Evolutionary conservation across 495 filamentous ascomycete genomes (phyloP), one percentile per base, ranked within the genome.

Genomic region (Podospora appendiculata): DNA sequence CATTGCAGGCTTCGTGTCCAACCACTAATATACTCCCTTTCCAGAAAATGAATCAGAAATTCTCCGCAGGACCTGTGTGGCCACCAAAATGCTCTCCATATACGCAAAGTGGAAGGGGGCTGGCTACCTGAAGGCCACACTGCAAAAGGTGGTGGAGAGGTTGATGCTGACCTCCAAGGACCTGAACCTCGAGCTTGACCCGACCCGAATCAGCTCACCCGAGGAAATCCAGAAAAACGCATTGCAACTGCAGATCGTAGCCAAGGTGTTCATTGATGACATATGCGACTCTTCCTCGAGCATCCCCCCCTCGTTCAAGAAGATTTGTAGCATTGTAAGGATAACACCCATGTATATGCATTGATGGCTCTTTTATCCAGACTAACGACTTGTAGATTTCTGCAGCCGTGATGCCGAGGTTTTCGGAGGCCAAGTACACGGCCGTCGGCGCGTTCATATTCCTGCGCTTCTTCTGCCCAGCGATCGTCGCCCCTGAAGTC

Each of bases 381-480:
- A 5, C 25, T 25, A 25, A 25, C 5, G 75, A 25, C 5, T 25
- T 25, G 25, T 25, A 25, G 25, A 84, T 86, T 53, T 78, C 78
- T 11, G 56, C 66, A 12, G 75, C 80, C 33, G 80, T 84, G 5
- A 70, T 78, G 66, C 70, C 69, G 9, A 69, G 78, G 32, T 85
- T 84, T 50, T 79, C 76, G 12, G 81, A 85, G 17, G 81, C 82
- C n/a, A 86, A 84, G 62, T 86, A 82, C 57, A 86, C 81, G 3
- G 82, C 82, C 35, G 82, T 86, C 36, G 82, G 82, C 1, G 80
- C 82, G 1, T 86, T 86, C 58, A 82, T 86, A 50, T 86, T 86
- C 57, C 68, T 86, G 14, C 76, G 82, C 12, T 86, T 85, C 70
- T 86, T 86, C 58, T 85, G 82, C 51, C 82, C 82, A 17, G 82